Conservation (phyloP, 208 protist genomes). For the Trichomonas gallinae region DNA sequence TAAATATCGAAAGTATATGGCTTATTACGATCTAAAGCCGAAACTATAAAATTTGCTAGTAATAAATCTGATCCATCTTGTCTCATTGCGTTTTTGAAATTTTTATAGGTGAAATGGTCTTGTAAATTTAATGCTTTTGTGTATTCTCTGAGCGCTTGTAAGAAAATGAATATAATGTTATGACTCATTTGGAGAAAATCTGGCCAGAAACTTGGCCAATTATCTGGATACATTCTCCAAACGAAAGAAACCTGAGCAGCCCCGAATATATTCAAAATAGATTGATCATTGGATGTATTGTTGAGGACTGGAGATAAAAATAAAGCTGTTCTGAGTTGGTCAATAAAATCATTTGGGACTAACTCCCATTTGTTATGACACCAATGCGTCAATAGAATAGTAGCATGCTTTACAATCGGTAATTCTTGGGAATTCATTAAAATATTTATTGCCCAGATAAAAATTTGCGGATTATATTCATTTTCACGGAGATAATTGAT, state of each 20-base stretch:
- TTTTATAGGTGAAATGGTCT: not conserved
- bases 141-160: not conserved
- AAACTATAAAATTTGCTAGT: not conserved
- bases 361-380: not conserved
- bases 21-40: not conserved
- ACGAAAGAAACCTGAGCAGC: not conserved
- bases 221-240: not conserved
- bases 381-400: not conserved
- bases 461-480: not conserved
- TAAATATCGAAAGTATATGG: not conserved
- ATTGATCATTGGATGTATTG: not conserved
- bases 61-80: not conserved
- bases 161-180: not conserved
- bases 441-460: not conserved
- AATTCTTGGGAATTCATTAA: not conserved
- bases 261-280: not conserved
- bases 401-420: not conserved
- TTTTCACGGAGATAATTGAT: not conserved
- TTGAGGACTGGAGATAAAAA: not conserved
- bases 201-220: not conserved
- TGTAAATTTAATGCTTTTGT: not conserved
- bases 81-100: not conserved
- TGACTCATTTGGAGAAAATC: not conserved
- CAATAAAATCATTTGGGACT: not conserved
- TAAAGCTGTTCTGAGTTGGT: not conserved